Base-by-base conservation (phyloP, 2,329 filamentous ascomycete genomes). In the Phialophora expanda region DNA sequence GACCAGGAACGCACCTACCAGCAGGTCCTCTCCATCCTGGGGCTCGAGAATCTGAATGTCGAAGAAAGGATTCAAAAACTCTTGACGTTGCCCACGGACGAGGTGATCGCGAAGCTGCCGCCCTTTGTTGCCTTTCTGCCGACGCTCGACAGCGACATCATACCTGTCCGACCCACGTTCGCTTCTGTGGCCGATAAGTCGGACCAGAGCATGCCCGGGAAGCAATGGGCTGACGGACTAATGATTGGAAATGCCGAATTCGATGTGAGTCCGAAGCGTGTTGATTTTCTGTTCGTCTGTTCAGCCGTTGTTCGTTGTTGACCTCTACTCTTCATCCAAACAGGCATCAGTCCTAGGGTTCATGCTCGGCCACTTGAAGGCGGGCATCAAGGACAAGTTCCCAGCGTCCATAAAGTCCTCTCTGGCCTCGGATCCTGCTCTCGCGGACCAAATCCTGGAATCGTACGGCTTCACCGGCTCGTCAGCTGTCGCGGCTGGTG, bases 161-260 rank as follows among this genome's bases (percentile, higher is more conserved):
- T 84, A 12, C 73, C 74, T 30, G 65, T 24, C 54, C 60, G 63
- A 22, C 56, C 65, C 7, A 65, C 72, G 12, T 67, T 72, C 53
- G 66, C 73, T 34, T 71, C 64, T 26, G 66, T 72, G 20, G 63
- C 54, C 5, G 66, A 73, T 9, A 73, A 75, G 1, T 73, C 70
- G 17, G 61, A 77, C 38, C 28, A 30, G 11, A 65, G 44, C 41
- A 74, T 81, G 34, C 76, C 77, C 4, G 82, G 79, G 0, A 78
- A 76, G 44, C 73, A 75, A 9, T 85, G 82, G 82, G 83, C 79
- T 64, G 72, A 78, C 41, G 75, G 76, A n/a, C 64, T 84, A 11
- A 76, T 84, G 66, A 78, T 85, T 46, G 83, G 83, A 17, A 79
- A 84, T 65, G 80, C 80, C 24, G 75, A 79, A 64, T 76, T 81